phyloP scores from a whole-genome alignment of 2,329 filamentous ascomycete genomes.

The Paraphoma sp. region DNA sequence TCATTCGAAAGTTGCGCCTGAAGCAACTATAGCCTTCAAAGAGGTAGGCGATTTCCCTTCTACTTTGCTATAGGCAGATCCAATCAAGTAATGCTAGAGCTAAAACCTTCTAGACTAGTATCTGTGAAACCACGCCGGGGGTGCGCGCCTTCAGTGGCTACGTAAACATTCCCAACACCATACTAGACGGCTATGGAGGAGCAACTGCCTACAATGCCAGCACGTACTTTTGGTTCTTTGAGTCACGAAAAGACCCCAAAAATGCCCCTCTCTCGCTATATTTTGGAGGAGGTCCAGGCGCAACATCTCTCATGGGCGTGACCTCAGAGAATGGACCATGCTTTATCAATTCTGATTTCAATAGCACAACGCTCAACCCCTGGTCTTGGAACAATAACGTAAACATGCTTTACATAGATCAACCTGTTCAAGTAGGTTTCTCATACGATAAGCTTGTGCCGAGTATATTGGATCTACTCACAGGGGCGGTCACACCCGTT shows the following conservation, averaged over 20 bases:
- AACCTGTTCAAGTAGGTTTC: slow-evolving; percentile 67
- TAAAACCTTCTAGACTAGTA: slow-evolving; percentile 11
- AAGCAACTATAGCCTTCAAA: slow-evolving; percentile 3
- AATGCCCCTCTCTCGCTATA: slow-evolving; percentile 20
- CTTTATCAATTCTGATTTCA: slow-evolving; percentile 23
- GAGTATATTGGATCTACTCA: slow-evolving; percentile 16
- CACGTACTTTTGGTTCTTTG: slow-evolving; percentile 32
- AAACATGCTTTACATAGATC: slow-evolving; percentile 69
- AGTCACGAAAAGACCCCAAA: slow-evolving; percentile 21
- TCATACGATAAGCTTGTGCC: slow-evolving; percentile 59
- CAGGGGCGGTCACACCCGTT: slow-evolving; percentile 7
- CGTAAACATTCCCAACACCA: slow-evolving; percentile 55
- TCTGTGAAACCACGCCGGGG: slow-evolving; percentile 60
- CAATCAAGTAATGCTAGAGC: no score
- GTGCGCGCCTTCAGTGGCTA: slow-evolving; percentile 64
- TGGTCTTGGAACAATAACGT: slow-evolving; percentile 41
- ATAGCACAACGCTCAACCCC: slow-evolving; percentile 22
- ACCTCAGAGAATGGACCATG: slow-evolving; percentile 22
- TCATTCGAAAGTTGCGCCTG: neutral
- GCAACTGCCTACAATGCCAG: slow-evolving; percentile 17
- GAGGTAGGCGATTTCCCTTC: neutral
- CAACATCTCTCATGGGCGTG: slow-evolving; percentile 28
- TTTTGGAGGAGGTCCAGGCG: slow-evolving; percentile 19
- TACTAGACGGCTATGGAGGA: slow-evolving; percentile 7
- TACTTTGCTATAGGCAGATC: no score